Evolutionary conservation across 345 rosid species (phyloP).

Genomic region (Rhizophora mangle): DNA sequence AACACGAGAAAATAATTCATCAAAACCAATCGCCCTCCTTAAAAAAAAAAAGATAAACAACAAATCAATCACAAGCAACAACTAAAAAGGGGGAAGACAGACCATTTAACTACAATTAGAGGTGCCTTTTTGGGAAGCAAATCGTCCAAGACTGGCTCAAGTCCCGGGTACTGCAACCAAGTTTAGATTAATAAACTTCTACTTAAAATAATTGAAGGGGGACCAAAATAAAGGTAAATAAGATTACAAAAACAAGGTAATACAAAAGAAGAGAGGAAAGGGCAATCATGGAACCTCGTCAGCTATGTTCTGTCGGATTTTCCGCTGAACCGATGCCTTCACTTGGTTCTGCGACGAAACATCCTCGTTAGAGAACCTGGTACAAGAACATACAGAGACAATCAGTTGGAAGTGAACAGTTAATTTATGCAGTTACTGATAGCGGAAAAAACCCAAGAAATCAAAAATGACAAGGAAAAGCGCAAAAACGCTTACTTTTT

Average conservation of each 20-base stretch:
- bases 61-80: not conserved
- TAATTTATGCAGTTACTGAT: not conserved
- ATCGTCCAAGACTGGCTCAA: constrained; percentile 91
- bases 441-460: not conserved
- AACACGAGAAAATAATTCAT: not conserved
- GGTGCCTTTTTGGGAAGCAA: constrained; percentile 94
- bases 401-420: not conserved
- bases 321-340: constrained; percentile 96
- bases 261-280: not conserved
- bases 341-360: constrained; percentile 97
- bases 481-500: constrained; percentile 16
- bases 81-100: constrained; percentile 16
- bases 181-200: constrained; percentile 4
- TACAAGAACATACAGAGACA: not conserved
- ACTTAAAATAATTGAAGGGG: not conserved
- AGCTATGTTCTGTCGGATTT: constrained; percentile 89
- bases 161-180: constrained; percentile 80
- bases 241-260: not conserved
- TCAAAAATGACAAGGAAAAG: not conserved
- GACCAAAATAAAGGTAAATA: not conserved
- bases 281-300: constrained; percentile 60
- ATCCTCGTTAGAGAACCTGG: constrained; percentile 85
- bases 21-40: not conserved
- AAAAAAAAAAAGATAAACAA: not conserved
- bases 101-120: constrained; percentile 88